These are phyloP conservation scores for Aspergillus neotritici DNA, from an alignment of 2,329 filamentous ascomycete species.

Conservation along the genomic window DNA sequence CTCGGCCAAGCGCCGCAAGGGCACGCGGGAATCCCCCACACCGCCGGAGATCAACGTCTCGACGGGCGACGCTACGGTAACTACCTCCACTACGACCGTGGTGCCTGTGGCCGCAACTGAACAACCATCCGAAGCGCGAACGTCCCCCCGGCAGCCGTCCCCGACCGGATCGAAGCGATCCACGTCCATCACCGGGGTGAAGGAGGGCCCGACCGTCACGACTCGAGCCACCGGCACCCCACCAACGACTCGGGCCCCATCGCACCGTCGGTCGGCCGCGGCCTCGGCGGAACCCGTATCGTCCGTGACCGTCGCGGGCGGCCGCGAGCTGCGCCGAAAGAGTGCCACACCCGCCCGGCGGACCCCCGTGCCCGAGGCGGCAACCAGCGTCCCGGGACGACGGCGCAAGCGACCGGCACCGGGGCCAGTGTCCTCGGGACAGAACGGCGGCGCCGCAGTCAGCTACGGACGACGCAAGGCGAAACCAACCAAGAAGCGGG, in stretches of 20 bases:
- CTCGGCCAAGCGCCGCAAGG: constrained; percentile 36
- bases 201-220: not conserved
- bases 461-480: constrained; percentile 56
- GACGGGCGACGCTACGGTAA: constrained; percentile 38
- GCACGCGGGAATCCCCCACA: constrained; percentile 26
- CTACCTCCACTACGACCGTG: constrained; percentile 32
- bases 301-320: constrained; percentile 12
- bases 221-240: constrained; percentile 18
- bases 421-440: constrained; percentile 52
- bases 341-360: constrained; percentile 38
- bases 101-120: constrained; percentile 22
- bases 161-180: constrained; percentile 21
- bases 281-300: constrained; percentile 23
- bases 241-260: constrained; percentile 29
- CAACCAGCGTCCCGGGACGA: constrained; percentile 31
- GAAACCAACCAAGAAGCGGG: constrained; percentile 43
- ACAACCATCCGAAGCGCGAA: constrained; percentile 13
- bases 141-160: constrained; percentile 20
- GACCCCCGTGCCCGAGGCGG: constrained; percentile 37
- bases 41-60: constrained; percentile 13
- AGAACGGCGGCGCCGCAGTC: constrained; percentile 57
- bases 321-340: constrained; percentile 37
- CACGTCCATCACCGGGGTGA: constrained; percentile 7
- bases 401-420: constrained; percentile 56
- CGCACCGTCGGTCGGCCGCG: constrained; percentile 27